Percentiles rank a stretch among this genome's conserved stretches.
Evolutionary conservation across 768 basidiomycete genomes (phyloP).

Genomic region (Rhizopogon roseolus): DNA sequence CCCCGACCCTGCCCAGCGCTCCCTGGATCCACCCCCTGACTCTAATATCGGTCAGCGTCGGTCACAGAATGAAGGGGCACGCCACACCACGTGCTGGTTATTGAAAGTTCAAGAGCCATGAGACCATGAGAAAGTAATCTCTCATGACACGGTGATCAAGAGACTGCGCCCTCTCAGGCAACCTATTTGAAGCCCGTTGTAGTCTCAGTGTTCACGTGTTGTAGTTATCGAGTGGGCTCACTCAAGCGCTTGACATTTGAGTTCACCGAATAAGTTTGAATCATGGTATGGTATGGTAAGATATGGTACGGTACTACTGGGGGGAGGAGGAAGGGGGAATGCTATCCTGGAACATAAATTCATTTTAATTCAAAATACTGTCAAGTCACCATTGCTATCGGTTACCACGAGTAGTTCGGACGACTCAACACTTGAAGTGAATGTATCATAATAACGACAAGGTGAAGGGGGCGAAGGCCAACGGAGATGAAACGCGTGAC

Average conservation of each 20-base stretch:
- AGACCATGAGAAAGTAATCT: background rate
- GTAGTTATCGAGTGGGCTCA: no score
- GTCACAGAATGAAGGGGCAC: no score
- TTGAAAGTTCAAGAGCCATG: background rate
- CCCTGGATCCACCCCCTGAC: no score
- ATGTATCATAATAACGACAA: background rate
- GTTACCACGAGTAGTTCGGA: no score
- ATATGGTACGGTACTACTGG: background rate
- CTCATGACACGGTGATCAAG: conserved; percentile 22
- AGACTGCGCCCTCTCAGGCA: conserved; percentile 13
- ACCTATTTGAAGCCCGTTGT: conserved; percentile 10
- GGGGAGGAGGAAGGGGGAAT: background rate
- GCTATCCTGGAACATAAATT: background rate
- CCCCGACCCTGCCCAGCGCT: no score
- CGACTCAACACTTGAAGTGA: no score
- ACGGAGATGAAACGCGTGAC: background rate
- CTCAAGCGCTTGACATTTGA: background rate
- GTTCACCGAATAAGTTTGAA: background rate
- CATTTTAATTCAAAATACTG: no score
- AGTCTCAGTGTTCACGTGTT: no score
- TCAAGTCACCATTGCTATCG: no score
- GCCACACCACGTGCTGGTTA: conserved; percentile 9
- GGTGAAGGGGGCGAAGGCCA: background rate
- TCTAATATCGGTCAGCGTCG: no score
- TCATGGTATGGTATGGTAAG: no score